Evolutionary conservation across 495 filamentous ascomycete genomes (phyloP), one percentile per base, ranked within the genome.

Genomic region (Neurospora sublineolata): DNA sequence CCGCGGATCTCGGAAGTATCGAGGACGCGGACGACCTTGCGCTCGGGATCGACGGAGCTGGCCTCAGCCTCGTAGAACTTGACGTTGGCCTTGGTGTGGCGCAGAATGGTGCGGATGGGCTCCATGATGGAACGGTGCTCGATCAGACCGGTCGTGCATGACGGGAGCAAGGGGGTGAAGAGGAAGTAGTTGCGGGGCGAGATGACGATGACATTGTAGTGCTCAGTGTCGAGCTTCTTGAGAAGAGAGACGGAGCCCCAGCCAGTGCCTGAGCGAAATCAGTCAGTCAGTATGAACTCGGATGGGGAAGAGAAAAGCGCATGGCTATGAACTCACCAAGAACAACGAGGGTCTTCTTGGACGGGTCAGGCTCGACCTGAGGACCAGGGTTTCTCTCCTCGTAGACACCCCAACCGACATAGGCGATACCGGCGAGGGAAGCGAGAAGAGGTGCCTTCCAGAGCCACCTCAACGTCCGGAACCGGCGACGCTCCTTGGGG

Each of bases 51-150:
- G 80, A 99, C 93, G 84, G 97, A 95, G 72, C 92, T 97, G 36
- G 94, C 94, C 77, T 98, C 94, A 76, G 96, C 95, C 87, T 99
- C 96, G 88, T 96, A 98, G 86, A 91, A 99, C 80, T 94, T 92
- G 77, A 97, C 95, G 68, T 89, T 86, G 68, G 91, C 91, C 81
- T 92, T 91, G 87, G 97, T 97, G 81, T 94, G 91, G 74, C 94
- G 90, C 40, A 96, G 85, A 80, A 99, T 95, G 80, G 94, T 95
- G 73, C 95, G 91, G 73, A 99, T 88, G 37, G 95, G 95, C 85
- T 99, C 95, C 94, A 99, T 98, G 81, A 99, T 98, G 73, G 93
- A 97, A 78, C 96, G 93, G 85, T 97, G 96, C 85, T 99, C 96
- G 78, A 99, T 94, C 75, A 92, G 90, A 80, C 96, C 95, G 69